These are phyloP conservation scores for Suillus subalutaceus DNA, from an alignment of 768 basidiomycete genomes.

Conservation along the genomic window DNA sequence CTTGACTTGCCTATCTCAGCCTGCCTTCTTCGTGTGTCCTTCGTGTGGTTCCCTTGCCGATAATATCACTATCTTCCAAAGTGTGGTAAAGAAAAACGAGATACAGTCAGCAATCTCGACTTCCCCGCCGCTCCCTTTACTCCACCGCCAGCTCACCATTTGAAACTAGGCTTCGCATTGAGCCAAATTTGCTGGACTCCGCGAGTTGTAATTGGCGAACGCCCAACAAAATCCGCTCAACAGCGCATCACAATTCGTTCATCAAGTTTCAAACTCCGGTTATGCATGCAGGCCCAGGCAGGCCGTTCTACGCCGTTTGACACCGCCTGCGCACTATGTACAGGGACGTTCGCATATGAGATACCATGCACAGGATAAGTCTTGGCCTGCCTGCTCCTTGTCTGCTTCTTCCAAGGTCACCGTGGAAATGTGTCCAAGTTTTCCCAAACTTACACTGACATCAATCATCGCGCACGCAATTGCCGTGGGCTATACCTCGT, in stretches of 20 bases:
- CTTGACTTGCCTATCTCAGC: constrained; percentile 8
- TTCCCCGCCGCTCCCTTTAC: neutral
- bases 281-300: neutral
- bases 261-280: constrained; percentile 2
- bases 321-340: neutral
- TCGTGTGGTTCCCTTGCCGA: constrained; percentile 4
- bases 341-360: neutral
- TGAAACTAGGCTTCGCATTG: neutral
- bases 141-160: constrained; percentile 4
- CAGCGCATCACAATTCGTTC: neutral
- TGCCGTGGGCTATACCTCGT: neutral
- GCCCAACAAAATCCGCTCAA: neutral
- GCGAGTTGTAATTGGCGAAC: neutral
- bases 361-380: neutral
- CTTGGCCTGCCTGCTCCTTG: neutral
- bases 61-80: constrained; percentile 1
- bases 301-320: neutral
- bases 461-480: neutral
- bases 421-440: neutral
- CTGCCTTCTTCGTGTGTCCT: constrained; percentile 1
- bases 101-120: neutral
- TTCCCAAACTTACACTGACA: neutral
- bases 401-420: neutral
- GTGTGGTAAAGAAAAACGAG: neutral
- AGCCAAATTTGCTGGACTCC: neutral